These are phyloP conservation scores for Mycena indigotica DNA, from an alignment of 768 basidiomycete species.

Conservation along the genomic window DNA sequence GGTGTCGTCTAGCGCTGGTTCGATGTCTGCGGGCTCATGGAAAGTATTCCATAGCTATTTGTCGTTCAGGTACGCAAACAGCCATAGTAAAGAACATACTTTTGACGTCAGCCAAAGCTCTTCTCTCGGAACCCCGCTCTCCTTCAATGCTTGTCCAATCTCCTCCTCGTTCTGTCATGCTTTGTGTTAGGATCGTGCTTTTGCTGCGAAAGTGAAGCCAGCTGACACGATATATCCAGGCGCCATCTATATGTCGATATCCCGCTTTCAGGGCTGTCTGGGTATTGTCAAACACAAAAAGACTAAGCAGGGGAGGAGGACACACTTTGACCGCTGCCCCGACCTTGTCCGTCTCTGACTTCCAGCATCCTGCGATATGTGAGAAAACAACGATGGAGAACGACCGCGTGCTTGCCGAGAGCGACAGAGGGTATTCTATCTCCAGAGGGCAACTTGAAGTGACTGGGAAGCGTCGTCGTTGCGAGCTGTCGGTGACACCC, in stretches of 20 bases:
- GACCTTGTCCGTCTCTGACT: conserved; percentile 58
- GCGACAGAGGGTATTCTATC: conserved; percentile 70
- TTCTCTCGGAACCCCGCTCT: conserved; percentile 61
- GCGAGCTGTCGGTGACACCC: background rate
- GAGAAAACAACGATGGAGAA: background rate
- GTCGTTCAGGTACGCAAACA: background rate
- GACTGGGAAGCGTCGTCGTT: conserved; percentile 38
- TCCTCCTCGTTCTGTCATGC: conserved; percentile 64
- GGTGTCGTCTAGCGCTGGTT: conserved; percentile 66
- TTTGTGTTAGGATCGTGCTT: conserved; percentile 1
- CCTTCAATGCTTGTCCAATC: conserved; percentile 62
- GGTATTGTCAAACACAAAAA: background rate
- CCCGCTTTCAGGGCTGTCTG: conserved; percentile 62
- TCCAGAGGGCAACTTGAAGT: conserved; percentile 66
- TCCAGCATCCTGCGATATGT: conserved; percentile 54
- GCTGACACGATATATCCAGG: conserved; percentile 66
- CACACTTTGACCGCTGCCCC: conserved; percentile 65
- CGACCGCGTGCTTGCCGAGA: conserved; percentile 44
- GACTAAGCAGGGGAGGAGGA: background rate
- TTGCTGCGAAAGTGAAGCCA: background rate
- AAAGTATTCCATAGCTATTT: conserved; percentile 73
- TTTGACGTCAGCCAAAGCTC: conserved; percentile 73
- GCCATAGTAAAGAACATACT: conserved; percentile 23
- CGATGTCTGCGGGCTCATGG: conserved; percentile 74
- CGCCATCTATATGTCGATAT: conserved; percentile 74